Conservation (phyloP, 2,329 filamentous ascomycete genomes). For the Ophiostoma ulmi region DNA sequence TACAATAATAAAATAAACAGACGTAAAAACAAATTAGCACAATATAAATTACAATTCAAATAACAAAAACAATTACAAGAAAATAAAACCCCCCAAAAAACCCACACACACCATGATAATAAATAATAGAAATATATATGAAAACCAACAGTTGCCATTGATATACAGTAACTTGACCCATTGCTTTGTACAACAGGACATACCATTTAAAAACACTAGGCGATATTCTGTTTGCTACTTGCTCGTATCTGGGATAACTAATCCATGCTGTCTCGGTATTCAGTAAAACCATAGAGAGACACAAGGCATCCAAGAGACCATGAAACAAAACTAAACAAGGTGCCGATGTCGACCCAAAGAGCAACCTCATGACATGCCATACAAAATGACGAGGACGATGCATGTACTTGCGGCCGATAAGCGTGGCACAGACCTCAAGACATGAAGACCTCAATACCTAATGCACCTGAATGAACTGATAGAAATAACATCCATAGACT, state of each 20-base stretch:
- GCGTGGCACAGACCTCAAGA: neutral
- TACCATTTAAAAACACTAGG: neutral
- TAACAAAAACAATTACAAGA: too few species aligned
- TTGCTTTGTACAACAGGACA: neutral
- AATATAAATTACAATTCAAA: too few species aligned
- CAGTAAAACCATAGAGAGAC: neutral
- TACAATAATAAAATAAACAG: too few species aligned
- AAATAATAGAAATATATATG: neutral
- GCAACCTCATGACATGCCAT: neutral
- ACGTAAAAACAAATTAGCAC: too few species aligned
- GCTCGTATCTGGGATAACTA: neutral
- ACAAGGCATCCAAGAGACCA: neutral
- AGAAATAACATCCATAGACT: neutral
- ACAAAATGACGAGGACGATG: neutral
- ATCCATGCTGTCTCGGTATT: neutral
- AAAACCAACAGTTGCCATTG: neutral
- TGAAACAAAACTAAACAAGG: neutral
- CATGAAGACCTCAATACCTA: neutral
- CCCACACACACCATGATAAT: neutral
- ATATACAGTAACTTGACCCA: too few species aligned
- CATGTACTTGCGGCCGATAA: conserved; percentile 8
- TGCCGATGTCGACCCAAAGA: neutral
- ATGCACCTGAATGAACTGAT: neutral
- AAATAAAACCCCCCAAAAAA: neutral
- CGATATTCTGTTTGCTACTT: neutral